Base-by-base conservation (phyloP, 371 early-diverging fungal species). In the Apophysomyces elegans region DNA sequence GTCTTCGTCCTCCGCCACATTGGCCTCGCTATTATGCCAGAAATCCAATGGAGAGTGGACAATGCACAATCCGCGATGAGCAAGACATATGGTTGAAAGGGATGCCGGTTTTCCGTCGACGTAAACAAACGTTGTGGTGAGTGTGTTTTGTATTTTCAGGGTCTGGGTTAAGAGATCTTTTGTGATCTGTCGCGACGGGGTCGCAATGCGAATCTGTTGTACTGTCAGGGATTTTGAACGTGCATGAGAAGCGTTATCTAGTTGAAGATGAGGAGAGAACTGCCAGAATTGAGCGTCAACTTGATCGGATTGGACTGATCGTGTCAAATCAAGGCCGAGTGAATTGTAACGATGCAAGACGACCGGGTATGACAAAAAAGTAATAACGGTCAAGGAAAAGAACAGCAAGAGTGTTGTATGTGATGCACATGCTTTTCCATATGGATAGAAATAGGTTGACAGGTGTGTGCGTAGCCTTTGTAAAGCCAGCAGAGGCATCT, bases 351-450 rank as follows among this genome's bases (percentile, higher is more conserved):
- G 66, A 56, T 66, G 70, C 47, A 71, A 58, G 47, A 86, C 56
- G 26, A 80, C 76, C 0, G 91, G 85, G 60, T 78, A 86, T 4
- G 88, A 81, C 7, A 88, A 74, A 35, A 81, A 67, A 61, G 79
- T 75, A 38, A 88, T 80, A 59, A 83, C 67, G 37, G 83, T 65
- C 38, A 83, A 72, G 26, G 84, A 75, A n/a, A 84, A 44, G 36
- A 84, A 68, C 61, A 90, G 74, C 50, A 83, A 68, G 1, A 73
- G 62, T 11, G 75, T 70, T 44, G 87, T 78, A 56, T 85, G 74
- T 12, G 85, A 84, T 3, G 89, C 86, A 66, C 84, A 88, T 41
- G 78, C 74, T 8, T 82, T 72, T 18, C 91, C 91, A 65, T 88
- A 88, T 47, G 77, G 78, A 64, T 88, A 89, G 68, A 89, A 91